These are phyloP conservation scores for Vitellaria paradoxa DNA, from an alignment of 179 eudicot genomes.

Conservation along the genomic window DNA sequence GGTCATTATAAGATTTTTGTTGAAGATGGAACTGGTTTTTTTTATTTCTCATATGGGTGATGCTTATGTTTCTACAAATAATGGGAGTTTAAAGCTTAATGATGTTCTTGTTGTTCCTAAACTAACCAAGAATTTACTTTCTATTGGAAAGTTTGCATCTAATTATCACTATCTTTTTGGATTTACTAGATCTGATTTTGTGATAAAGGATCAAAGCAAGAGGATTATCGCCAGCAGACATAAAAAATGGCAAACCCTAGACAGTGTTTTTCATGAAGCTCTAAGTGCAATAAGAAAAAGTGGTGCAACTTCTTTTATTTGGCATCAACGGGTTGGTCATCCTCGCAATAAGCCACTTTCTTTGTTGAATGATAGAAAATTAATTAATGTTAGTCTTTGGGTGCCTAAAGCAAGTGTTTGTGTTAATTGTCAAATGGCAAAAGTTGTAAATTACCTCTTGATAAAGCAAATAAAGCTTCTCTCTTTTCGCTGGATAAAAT, in stretches of 20 bases:
- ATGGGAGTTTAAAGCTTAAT: neutral
- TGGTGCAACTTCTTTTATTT: neutral
- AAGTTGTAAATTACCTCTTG: neutral
- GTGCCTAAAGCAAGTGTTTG: neutral
- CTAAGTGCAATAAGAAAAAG: neutral
- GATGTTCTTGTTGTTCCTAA: constrained; percentile 4
- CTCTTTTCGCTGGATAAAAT: neutral
- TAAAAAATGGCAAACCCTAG: neutral
- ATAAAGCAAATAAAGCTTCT: neutral
- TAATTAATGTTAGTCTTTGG: constrained; percentile 6
- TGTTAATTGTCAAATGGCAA: neutral
- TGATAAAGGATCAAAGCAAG: constrained; percentile 3
- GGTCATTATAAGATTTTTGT: neutral
- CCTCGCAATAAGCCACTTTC: no score
- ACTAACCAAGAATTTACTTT: neutral
- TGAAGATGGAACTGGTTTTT: neutral
- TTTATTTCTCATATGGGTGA: neutral
- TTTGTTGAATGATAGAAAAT: no score
- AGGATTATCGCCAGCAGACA: neutral
- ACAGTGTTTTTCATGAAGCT: neutral
- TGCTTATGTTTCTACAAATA: neutral
- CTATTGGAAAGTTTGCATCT: neutral
- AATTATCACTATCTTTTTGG: neutral
- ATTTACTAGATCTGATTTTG: neutral
- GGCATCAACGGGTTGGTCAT: neutral